Conservation (phyloP, 2,329 filamentous ascomycete genomes). For the Phialophora macrospora region DNA sequence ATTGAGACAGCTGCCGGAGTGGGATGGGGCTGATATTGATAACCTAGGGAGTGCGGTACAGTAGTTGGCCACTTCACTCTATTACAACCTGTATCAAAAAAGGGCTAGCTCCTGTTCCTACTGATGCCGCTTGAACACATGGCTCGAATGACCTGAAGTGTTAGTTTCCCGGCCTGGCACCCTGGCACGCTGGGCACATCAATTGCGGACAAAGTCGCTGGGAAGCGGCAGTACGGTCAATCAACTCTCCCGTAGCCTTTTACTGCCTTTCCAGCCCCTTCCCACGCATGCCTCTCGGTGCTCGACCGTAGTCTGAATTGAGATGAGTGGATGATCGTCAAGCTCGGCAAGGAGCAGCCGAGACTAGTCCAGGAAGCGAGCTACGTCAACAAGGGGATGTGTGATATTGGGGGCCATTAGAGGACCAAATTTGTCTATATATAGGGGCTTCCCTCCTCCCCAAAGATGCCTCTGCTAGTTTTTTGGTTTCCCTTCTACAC, state of each 20-base stretch:
- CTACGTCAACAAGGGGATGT: background rate
- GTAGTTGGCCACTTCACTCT: background rate
- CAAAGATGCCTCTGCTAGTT: background rate
- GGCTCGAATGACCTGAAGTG: too few relatives aligned
- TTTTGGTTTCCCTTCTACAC: background rate
- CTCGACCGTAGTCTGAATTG: background rate
- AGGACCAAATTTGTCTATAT: background rate
- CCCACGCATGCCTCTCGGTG: too few relatives aligned
- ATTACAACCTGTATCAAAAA: background rate
- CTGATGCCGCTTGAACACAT: background rate
- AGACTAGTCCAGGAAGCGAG: background rate
- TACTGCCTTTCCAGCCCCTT: too few relatives aligned
- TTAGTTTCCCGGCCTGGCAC: too few relatives aligned
- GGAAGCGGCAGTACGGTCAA: background rate
- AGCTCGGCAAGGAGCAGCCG: background rate
- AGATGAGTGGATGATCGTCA: too few relatives aligned
- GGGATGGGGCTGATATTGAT: background rate
- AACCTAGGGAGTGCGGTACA: background rate
- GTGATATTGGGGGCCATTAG: background rate
- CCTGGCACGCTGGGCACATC: too few relatives aligned
- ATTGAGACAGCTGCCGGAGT: conserved; percentile 35
- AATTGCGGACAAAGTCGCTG: background rate
- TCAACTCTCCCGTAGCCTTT: background rate
- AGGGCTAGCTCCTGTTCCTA: background rate
- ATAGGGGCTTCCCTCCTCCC: background rate